A percentile compares a stretch with the other conserved stretches of the same genome.
phyloP scores from a whole-genome alignment of 768 basidiomycete species.

The Termitomyces sp. region DNA sequence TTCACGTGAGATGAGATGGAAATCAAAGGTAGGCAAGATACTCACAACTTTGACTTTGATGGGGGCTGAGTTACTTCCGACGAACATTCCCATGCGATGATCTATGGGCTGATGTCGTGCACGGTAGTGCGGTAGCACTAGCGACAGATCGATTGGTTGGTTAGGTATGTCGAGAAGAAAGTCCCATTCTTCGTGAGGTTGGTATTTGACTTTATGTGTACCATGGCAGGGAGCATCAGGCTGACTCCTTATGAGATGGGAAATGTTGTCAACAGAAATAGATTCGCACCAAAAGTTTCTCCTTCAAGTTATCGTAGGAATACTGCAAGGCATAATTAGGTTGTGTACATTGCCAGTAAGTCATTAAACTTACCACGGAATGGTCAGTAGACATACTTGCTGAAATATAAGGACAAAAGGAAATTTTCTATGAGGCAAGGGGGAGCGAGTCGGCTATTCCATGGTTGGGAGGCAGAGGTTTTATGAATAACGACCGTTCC shows the following conservation, averaged over 20 bases:
- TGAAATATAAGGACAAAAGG: neutral
- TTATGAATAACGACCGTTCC: conserved; percentile 16
- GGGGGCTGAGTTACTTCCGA: conserved; percentile 47
- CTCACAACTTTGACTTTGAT: conserved; percentile 74
- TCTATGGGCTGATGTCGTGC: conserved; percentile 69
- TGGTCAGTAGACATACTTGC: conserved; percentile 32
- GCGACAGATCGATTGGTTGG: conserved; percentile 56
- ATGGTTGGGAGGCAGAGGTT: conserved; percentile 9
- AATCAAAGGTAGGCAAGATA: conserved; percentile 16
- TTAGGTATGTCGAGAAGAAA: conserved; percentile 49
- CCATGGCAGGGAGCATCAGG: conserved; percentile 35
- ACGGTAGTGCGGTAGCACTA: conserved; percentile 76
- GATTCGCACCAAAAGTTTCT: conserved; percentile 13
- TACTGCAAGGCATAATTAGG: conserved; percentile 10
- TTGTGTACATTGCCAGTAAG: neutral
- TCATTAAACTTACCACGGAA: conserved; percentile 27
- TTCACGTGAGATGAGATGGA: conserved; percentile 11
- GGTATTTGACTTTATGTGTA: conserved; percentile 64
- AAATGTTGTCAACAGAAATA: neutral
- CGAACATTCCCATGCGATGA: conserved; percentile 69
- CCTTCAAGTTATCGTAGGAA: conserved; percentile 16
- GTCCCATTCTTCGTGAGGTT: conserved; percentile 50
- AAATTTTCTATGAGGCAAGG: neutral
- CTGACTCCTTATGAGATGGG: conserved; percentile 1
- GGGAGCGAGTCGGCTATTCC: neutral